Percentiles rank a stretch among this genome's conserved stretches.
phyloP scores from a whole-genome alignment of 1,139 yeast species.

The Saccharomyces hybrid region DNA sequence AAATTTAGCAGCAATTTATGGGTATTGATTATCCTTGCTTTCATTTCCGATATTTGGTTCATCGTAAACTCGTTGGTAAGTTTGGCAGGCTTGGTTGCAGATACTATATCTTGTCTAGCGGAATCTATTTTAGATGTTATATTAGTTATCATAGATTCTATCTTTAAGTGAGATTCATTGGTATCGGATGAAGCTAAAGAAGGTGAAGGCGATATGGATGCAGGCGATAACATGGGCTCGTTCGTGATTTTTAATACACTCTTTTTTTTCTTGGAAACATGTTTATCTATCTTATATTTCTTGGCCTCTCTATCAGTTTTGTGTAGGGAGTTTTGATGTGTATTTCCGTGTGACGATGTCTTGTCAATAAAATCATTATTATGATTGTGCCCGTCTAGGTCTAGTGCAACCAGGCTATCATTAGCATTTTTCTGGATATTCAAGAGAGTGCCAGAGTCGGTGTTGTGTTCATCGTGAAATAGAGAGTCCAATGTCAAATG shows the following conservation, averaged over 20 bases:
- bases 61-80: slow-evolving; percentile 17
- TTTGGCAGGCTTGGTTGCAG: slow-evolving; percentile 6
- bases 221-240: slow-evolving; percentile 12
- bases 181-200: slow-evolving; percentile 1
- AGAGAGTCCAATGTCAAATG: slow-evolving; percentile 24
- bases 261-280: not conserved
- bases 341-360: not conserved
- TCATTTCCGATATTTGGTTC: slow-evolving; percentile 24
- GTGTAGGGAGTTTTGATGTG: not conserved
- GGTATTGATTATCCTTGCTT: slow-evolving; percentile 28
- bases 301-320: not conserved
- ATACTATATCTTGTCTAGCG: slow-evolving; percentile 3
- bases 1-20: slow-evolving; percentile 29
- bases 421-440: not conserved
- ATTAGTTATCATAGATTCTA: slow-evolving; percentile 2
- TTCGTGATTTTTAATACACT: slow-evolving; percentile 2
- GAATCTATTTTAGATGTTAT: slow-evolving; percentile 1
- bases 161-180: slow-evolving; percentile 4
- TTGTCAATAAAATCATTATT: not conserved
- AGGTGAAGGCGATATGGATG: slow-evolving; percentile 18
- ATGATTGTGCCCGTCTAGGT: not conserved
- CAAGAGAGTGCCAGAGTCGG: not conserved
- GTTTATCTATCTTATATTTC: not conserved
- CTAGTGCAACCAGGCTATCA: not conserved
- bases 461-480: slow-evolving; percentile 14